Conservation (phyloP, 2,329 filamentous ascomycete species). For the Apiospora arundinis region DNA sequence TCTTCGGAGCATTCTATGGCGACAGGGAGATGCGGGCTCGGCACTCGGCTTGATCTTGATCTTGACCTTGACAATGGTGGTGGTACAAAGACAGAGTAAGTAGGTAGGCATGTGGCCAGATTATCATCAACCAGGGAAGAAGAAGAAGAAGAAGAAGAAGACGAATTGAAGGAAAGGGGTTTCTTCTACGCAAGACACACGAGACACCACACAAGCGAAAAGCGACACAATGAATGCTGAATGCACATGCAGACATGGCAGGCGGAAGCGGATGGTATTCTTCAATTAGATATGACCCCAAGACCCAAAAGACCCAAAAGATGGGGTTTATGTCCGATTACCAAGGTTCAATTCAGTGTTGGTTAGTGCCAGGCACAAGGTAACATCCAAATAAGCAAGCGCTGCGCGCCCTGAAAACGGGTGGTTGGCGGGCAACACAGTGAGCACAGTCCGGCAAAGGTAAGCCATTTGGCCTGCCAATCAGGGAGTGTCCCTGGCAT, state of each 20-base stretch:
- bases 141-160: too few relatives aligned
- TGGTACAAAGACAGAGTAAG: background rate
- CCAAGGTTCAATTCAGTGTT: background rate
- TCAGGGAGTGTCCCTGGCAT: background rate
- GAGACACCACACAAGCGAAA: background rate
- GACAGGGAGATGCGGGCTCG: background rate
- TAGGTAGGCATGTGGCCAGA: background rate
- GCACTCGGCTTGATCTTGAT: background rate
- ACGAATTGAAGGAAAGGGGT: background rate
- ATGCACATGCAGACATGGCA: background rate
- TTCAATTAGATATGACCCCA: background rate
- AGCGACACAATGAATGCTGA: background rate
- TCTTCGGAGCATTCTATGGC: background rate
- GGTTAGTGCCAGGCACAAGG: slow-evolving; percentile 5
- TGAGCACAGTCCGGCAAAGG: background rate
- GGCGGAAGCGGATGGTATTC: background rate
- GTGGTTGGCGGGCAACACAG: background rate
- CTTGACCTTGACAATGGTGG: too few relatives aligned
- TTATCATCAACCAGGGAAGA: background rate
- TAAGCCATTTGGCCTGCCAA: background rate
- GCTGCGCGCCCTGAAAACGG: slow-evolving; percentile 5
- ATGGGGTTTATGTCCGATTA: background rate
- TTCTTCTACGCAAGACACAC: background rate
- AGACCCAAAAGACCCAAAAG: too few relatives aligned
- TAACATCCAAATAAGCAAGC: background rate